Conservation (phyloP, 1,139 yeast genomes). For the Yamadazyma dushanensis region DNA sequence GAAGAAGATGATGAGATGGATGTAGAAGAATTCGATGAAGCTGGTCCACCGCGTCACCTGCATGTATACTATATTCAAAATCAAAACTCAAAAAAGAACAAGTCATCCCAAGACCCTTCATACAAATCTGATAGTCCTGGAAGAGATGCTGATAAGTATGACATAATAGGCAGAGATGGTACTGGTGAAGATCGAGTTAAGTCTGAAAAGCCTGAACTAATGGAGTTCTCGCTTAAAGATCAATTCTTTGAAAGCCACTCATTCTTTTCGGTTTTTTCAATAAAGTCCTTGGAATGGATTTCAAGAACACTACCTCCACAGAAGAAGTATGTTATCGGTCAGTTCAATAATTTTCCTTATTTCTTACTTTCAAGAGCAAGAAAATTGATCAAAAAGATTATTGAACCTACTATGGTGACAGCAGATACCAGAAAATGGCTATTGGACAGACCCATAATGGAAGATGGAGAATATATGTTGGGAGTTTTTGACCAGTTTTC, state of each 20-base stretch:
- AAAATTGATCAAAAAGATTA: slow-evolving; percentile 28
- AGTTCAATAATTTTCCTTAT: slow-evolving; percentile 33
- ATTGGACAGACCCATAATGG: slow-evolving; percentile 30
- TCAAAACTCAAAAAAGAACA: neutral
- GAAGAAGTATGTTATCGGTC: slow-evolving; percentile 23
- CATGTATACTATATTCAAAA: no score
- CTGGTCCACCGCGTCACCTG: no score
- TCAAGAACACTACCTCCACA: slow-evolving; percentile 25
- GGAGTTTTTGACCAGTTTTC: slow-evolving; percentile 25
- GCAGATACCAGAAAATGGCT: slow-evolving; percentile 19
- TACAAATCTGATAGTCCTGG: neutral
- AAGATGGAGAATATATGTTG: slow-evolving; percentile 22
- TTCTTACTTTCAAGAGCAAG: slow-evolving; percentile 24
- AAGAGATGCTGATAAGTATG: slow-evolving; percentile 1
- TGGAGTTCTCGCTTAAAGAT: slow-evolving; percentile 10
- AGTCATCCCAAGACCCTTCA: neutral
- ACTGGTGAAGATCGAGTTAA: neutral
- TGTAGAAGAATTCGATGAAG: slow-evolving; percentile 9
- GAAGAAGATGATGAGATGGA: slow-evolving; percentile 9
- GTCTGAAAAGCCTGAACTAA: neutral
- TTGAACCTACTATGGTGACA: slow-evolving; percentile 33
- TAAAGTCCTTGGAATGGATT: slow-evolving; percentile 37
- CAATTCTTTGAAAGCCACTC: slow-evolving; percentile 42
- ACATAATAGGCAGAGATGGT: neutral
- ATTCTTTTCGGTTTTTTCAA: slow-evolving; percentile 36